Conservation (phyloP, 108 stramenopile genomes). For the Skeletonema tropicum region DNA sequence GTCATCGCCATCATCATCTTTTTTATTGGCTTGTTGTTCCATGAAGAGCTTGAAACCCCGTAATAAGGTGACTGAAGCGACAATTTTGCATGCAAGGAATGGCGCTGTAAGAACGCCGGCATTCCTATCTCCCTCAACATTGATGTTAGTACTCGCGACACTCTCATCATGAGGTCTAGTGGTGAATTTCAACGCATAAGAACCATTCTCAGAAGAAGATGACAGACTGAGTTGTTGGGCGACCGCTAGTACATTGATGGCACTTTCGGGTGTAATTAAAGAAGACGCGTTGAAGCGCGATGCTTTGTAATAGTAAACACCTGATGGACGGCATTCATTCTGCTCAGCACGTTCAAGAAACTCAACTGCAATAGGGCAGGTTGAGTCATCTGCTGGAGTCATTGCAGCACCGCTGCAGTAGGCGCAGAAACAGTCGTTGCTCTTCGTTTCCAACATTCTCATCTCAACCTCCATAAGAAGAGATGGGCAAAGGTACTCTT, state of each 20-base stretch:
- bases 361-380: neutral
- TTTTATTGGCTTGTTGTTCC: neutral
- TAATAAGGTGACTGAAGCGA: constrained; percentile 13
- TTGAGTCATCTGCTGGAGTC: constrained; percentile 6
- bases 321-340: constrained; percentile 12
- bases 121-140: neutral
- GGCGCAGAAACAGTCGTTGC: constrained; percentile 32
- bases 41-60: constrained; percentile 22
- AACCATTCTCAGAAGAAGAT: constrained; percentile 12
- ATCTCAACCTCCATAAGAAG: constrained; percentile 78
- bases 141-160: neutral
- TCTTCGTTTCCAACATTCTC: constrained; percentile 45
- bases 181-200: constrained; percentile 10
- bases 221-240: constrained; percentile 38
- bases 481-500: constrained; percentile 74
- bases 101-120: constrained; percentile 7
- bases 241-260: constrained; percentile 26
- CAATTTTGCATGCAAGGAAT: constrained; percentile 16
- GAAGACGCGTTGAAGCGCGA: neutral
- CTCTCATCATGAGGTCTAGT: neutral
- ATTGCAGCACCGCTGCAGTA: constrained; percentile 21
- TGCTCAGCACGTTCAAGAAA: constrained; percentile 7
- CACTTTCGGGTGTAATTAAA: constrained; percentile 40
- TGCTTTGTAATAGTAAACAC: constrained; percentile 10
- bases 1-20: neutral